Evolutionary conservation across 768 basidiomycete genomes (phyloP).

Genomic region (Tephrocybe sp.): DNA sequence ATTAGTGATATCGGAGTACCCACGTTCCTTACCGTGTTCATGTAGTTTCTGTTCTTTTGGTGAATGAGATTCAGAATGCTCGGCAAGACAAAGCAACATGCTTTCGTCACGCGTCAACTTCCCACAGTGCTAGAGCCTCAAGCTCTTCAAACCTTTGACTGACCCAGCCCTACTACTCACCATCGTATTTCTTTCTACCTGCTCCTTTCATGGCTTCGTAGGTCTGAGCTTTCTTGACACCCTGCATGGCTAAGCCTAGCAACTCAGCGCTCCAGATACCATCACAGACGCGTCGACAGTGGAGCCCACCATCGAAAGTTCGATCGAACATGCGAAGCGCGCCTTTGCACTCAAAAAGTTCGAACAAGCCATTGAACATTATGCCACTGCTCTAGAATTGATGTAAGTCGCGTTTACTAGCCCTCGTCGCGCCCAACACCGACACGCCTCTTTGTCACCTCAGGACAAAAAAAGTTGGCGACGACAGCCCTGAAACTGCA

Average conservation of each 20-base stretch:
- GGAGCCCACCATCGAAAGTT: conserved; percentile 47
- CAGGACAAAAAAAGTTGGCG: conserved; percentile 73
- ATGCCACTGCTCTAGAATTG: conserved; percentile 80
- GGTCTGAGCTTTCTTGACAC: neutral
- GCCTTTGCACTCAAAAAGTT: conserved; percentile 86
- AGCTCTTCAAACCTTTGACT: too few relatives aligned
- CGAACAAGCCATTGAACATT: conserved; percentile 81
- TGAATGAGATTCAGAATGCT: too few relatives aligned
- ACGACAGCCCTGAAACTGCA: conserved; percentile 80
- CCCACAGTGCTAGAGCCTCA: too few relatives aligned
- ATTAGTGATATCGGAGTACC: conserved; percentile 3
- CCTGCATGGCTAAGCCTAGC: neutral
- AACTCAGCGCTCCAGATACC: conserved; percentile 10
- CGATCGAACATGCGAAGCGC: conserved; percentile 79
- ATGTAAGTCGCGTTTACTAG: conserved; percentile 55
- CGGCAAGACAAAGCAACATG: neutral
- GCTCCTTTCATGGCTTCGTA: conserved; percentile 12
- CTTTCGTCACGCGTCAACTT: conserved; percentile 5
- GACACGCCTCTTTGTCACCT: conserved; percentile 16
- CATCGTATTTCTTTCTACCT: neutral
- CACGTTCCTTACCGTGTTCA: conserved; percentile 8
- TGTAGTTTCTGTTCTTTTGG: too few relatives aligned
- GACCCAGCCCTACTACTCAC: neutral
- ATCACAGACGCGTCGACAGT: conserved; percentile 17
- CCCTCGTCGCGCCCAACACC: conserved; percentile 4